Conservation (phyloP, 805 yeast species). For the Kazachstania africana region DNA sequence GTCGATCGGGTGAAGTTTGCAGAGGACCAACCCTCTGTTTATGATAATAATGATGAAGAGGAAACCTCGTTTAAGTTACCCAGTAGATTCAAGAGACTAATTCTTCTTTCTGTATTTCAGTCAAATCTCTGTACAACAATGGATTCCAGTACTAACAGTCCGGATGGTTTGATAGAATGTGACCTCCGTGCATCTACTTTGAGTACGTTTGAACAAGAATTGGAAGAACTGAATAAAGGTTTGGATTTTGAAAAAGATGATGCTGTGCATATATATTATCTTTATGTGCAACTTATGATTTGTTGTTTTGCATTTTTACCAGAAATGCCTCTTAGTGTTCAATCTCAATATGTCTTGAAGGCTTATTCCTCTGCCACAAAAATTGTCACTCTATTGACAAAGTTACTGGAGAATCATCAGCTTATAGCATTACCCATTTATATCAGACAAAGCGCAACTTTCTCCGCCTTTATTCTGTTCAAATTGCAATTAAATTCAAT, state of each 20-base stretch:
- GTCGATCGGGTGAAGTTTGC: constrained; percentile 79
- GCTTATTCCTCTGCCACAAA: constrained; percentile 76
- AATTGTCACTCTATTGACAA: constrained; percentile 65
- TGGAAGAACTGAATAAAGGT: constrained; percentile 57
- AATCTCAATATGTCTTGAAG: constrained; percentile 68
- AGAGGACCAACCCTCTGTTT: constrained; percentile 8
- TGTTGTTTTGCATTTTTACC: constrained; percentile 86
- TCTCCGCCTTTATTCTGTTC: constrained; percentile 68
- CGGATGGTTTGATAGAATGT: constrained; percentile 84
- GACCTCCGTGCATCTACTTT: constrained; percentile 70
- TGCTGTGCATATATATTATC: constrained; percentile 62
- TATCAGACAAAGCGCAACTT: constrained; percentile 75
- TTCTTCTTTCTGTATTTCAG: constrained; percentile 70
- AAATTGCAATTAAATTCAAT: constrained; percentile 71
- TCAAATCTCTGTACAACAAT: constrained; percentile 71
- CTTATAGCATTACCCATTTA: constrained; percentile 79
- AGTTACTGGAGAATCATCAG: constrained; percentile 52
- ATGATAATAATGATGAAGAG: constrained; percentile 17
- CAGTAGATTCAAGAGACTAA: constrained; percentile 55
- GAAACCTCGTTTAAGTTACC: constrained; percentile 34
- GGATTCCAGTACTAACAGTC: constrained; percentile 76
- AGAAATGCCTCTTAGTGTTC: constrained; percentile 81
- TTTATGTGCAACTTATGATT: constrained; percentile 68
- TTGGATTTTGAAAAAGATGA: constrained; percentile 53
- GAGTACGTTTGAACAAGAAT: constrained; percentile 65